These are phyloP conservation scores for Verticillium tricorpus DNA, from an alignment of 2,329 filamentous ascomycete genomes.

Conservation along the genomic window DNA sequence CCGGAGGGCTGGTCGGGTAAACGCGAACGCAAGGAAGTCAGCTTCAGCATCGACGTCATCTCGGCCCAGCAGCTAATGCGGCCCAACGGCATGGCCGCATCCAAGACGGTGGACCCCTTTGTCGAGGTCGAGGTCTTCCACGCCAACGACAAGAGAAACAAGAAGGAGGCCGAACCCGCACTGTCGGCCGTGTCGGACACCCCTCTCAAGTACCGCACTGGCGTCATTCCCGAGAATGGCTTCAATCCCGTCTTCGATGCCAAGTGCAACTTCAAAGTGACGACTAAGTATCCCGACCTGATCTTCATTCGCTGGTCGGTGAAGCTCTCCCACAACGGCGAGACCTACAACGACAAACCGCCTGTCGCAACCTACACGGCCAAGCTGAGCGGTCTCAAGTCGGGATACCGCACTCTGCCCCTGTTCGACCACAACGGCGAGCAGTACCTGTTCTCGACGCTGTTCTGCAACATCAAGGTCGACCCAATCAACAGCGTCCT, in stretches of 20 bases:
- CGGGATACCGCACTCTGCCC: conserved; percentile 89
- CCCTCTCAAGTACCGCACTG: conserved; percentile 74
- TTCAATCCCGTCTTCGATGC: conserved; percentile 89
- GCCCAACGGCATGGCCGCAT: conserved; percentile 65
- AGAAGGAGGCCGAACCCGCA: conserved; percentile 67
- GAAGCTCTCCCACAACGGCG: conserved; percentile 76
- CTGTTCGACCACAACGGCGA: conserved; percentile 85
- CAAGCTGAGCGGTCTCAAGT: conserved; percentile 82
- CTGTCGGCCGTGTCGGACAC: conserved; percentile 39
- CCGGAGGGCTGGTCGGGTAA: conserved; percentile 53
- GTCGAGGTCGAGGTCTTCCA: conserved; percentile 93
- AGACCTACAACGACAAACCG: conserved; percentile 59
- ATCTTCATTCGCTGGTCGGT: conserved; percentile 93
- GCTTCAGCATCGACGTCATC: conserved; percentile 82
- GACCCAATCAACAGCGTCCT: conserved; percentile 53
- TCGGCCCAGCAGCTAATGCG: conserved; percentile 94
- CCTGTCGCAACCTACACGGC: conserved; percentile 86
- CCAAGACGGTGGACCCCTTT: conserved; percentile 81
- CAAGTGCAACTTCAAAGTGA: conserved; percentile 72
- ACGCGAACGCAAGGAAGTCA: conserved; percentile 75
- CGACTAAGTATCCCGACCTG: conserved; percentile 90
- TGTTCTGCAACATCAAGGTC: conserved; percentile 84
- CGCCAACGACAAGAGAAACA: conserved; percentile 89
- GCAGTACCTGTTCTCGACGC: conserved; percentile 88
- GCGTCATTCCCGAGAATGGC: conserved; percentile 79